Base-by-base conservation (phyloP, 495 filamentous ascomycete genomes). In the Xylaria intraflava region DNA sequence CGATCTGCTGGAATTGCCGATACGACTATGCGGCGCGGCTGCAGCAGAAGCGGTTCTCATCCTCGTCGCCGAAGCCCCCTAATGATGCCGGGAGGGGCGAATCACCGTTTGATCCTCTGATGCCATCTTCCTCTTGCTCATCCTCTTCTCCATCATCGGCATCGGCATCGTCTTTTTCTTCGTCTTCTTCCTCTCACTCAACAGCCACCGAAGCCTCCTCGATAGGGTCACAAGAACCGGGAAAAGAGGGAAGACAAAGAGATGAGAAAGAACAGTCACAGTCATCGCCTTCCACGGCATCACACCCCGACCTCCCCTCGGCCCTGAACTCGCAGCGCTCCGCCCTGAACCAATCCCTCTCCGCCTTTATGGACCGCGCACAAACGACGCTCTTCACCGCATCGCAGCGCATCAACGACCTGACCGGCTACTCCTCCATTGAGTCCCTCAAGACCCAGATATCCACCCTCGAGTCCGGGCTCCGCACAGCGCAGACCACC, bases 391-490 rank as follows among this genome's bases (percentile, higher is more conserved):
- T 90, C 30, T 88, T 94, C 57, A 79, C 83, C 49, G 90, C 90
- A 10, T 86, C 87, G 4, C 90, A 95, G 64, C 85, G 84, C 50
- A 78, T 98, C 69, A 97, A 97, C 68, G 87, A 88, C 61, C 75
- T 95, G 43, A 98, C 94, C 1, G 94, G 94, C 11, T 98, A 98
- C 78, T 85, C 87, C 1, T 85, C 86, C 31, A 98, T 98, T 68
- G 93, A 96, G 65, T 73, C 83, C 10, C 76, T 98, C 44, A 91
- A 95, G 65, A 69, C 72, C 5, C 78, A 83, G 14, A 96, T 97
- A 67, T 76, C 80, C 19, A 64, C 64, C 6, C 87, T 79, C 79
- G 93, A 98, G 67, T 46, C 67, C 8, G 69, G 72, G 22, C 85
- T 91, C 29, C 79, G 78, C 46, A 56, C 71, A 16, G 82, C 86